Conservation (phyloP, 129 eudicot species). For the Flaveria robusta region DNA sequence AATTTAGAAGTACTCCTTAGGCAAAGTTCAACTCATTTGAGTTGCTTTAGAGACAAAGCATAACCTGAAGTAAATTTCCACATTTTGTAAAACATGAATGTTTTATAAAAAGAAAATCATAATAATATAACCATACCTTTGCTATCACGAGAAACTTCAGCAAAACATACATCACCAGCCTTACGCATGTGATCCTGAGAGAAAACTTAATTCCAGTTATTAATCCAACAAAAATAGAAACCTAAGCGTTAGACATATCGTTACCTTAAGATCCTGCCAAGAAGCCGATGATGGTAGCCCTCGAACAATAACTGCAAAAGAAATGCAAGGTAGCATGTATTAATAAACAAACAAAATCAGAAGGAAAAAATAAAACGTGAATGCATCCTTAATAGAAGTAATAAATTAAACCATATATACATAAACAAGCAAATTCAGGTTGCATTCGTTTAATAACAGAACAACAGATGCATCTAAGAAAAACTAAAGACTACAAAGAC, state of each 20-base stretch:
- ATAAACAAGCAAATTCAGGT: neutral
- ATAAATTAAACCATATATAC: neutral
- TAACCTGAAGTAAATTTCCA: neutral
- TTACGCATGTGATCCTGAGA: conserved; percentile 95
- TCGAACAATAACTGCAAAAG: conserved; percentile 70
- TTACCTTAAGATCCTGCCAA: conserved; percentile 96
- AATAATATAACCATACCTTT: conserved; percentile 51
- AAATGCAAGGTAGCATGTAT: conserved; percentile 16
- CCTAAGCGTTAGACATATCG: conserved; percentile 15
- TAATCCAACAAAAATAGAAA: neutral
- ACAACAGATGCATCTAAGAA: neutral
- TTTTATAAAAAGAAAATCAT: neutral
- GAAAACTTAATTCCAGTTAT: neutral
- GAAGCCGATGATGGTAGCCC: conserved; percentile 98
- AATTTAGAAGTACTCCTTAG: neutral
- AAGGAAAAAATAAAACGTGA: neutral
- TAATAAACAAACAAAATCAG: neutral
- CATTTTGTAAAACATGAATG: neutral
- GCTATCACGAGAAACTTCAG: conserved; percentile 86
- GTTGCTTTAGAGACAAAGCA: neutral
- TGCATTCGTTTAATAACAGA: neutral
- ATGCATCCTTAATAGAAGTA: neutral
- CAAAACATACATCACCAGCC: conserved; percentile 99
- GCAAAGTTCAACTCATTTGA: neutral
- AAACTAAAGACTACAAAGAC: neutral